Percentiles rank a stretch among this genome's conserved stretches.
phyloP scores from a whole-genome alignment of 352 stramenopile species.

The Paralagenidium karlingii region DNA sequence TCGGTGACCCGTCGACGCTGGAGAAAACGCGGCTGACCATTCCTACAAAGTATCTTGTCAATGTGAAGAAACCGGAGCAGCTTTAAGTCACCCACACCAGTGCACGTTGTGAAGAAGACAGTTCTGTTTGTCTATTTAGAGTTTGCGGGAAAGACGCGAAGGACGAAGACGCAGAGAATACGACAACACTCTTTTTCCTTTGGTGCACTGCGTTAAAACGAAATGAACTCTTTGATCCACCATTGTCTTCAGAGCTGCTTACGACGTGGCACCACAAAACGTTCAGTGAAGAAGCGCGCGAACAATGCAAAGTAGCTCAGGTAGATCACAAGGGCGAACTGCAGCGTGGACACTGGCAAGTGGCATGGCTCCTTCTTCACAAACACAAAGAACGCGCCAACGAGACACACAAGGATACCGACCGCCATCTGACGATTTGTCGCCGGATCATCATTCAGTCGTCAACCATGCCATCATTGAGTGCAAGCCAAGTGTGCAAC shows the following conservation, averaged over 20 bases:
- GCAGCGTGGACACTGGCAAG: slow-evolving; percentile 77
- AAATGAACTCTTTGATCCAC: neutral
- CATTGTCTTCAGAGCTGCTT: neutral
- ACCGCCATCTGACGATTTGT: slow-evolving; percentile 76
- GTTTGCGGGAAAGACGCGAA: neutral
- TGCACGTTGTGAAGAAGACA: no score
- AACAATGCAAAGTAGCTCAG: slow-evolving; percentile 90
- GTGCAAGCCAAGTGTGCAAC: slow-evolving; percentile 7
- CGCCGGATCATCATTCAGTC: no score
- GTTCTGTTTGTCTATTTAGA: no score
- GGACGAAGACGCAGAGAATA: neutral
- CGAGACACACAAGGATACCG: slow-evolving; percentile 47
- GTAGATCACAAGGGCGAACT: slow-evolving; percentile 90
- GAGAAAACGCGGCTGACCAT: no score
- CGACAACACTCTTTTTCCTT: neutral
- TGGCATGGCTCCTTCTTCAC: slow-evolving; percentile 42
- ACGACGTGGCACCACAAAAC: slow-evolving; percentile 13
- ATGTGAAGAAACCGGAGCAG: no score
- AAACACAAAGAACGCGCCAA: slow-evolving; percentile 76
- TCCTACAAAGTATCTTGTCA: no score
- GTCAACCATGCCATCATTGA: neutral
- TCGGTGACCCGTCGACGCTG: no score
- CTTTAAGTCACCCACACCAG: no score
- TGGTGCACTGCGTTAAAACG: neutral
- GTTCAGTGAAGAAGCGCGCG: slow-evolving; percentile 86